phyloP scores from a whole-genome alignment of 257 asterid species.

The Voacanga thouarsii region DNA sequence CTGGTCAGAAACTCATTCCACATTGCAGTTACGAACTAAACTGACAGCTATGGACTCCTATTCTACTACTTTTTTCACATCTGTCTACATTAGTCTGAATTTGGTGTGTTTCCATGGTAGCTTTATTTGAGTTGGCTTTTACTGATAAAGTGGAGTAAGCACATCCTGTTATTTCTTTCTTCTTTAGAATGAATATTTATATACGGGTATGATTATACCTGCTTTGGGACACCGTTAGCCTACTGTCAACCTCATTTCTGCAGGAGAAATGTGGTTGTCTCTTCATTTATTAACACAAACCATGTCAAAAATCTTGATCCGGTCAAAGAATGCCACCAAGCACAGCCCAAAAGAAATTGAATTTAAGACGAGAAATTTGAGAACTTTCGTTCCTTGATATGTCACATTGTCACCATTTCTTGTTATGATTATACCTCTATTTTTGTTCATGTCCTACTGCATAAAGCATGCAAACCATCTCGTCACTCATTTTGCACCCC shows the following conservation, averaged over 20 bases:
- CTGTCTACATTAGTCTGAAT: not conserved
- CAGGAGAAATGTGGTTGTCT: not conserved
- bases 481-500: not conserved
- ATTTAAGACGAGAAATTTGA: not conserved
- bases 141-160: not conserved
- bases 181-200: not conserved
- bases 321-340: not conserved
- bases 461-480: not conserved
- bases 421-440: not conserved
- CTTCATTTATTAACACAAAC: not conserved
- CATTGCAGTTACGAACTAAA: not conserved
- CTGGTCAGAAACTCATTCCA: not conserved
- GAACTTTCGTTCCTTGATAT: conserved; percentile 1
- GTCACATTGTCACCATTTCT: not conserved
- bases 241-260: not conserved
- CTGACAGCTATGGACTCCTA: not conserved
- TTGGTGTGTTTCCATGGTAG: not conserved
- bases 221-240: not conserved
- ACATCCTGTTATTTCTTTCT: not conserved
- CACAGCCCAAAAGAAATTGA: not conserved
- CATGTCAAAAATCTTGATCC: not conserved
- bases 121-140: not conserved
- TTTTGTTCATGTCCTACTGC: not conserved
- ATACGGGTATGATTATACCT: not conserved
- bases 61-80: not conserved